These are phyloP conservation scores for Coemansia sp. DNA, from an alignment of 192 early-diverging fungal species.

Conservation along the genomic window DNA sequence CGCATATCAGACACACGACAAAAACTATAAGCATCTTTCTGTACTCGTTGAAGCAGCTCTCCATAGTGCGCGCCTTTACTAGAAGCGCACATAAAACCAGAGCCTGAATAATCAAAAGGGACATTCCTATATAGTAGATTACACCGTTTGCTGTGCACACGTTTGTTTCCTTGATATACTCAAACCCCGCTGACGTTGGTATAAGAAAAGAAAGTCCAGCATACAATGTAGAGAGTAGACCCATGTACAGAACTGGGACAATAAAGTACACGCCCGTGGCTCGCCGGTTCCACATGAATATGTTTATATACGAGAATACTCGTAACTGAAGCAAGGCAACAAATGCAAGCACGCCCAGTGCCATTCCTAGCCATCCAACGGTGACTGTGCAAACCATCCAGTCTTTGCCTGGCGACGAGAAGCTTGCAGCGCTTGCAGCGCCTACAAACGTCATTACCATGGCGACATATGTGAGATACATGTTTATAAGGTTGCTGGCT, in stretches of 20 bases:
- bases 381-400: constrained; percentile 39
- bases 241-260: constrained; percentile 19
- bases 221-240: constrained; percentile 20
- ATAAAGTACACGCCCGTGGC: constrained; percentile 34
- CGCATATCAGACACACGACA: constrained; percentile 14
- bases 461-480: constrained; percentile 34
- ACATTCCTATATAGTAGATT: constrained; percentile 31
- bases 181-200: constrained; percentile 15
- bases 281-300: constrained; percentile 32
- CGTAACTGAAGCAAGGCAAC: constrained; percentile 35
- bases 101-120: constrained; percentile 23
- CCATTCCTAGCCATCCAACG: constrained; percentile 45
- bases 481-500: constrained; percentile 33
- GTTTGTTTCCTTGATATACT: constrained; percentile 22
- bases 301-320: constrained; percentile 36
- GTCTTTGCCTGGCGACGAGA: constrained; percentile 14
- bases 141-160: constrained; percentile 17
- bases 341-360: constrained; percentile 33
- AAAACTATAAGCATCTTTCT: constrained; percentile 18
- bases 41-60: constrained; percentile 39
- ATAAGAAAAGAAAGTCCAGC: constrained; percentile 30
- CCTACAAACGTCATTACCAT: constrained; percentile 49
- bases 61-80: constrained; percentile 34
- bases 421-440: constrained; percentile 12
- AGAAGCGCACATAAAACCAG: constrained; percentile 19